Evolutionary conservation across 2,329 filamentous ascomycete species (phyloP), one percentile per base, ranked within the genome.

Genomic region (Rosellinia necatrix): DNA sequence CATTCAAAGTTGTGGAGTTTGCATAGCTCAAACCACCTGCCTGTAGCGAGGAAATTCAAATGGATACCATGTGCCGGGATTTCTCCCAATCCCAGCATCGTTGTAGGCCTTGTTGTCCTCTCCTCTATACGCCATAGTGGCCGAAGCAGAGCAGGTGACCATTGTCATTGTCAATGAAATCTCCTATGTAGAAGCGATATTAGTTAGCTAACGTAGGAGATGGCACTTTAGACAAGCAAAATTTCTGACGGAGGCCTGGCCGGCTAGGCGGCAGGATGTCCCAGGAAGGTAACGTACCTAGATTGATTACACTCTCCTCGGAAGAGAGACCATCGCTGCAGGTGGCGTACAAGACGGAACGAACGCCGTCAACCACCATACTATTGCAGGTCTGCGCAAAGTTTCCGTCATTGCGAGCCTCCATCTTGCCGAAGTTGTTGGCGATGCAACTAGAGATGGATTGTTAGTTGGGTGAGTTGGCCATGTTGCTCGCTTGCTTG

Each of bases 81-180:
- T 30, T 9, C 12, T 27, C 32, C n/a, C 13, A 2, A 15, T 4
- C 21, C 40, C 12, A 29, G 25, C 17, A 17, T 32, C 7, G 24
- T 5, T n/a, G n/a, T n/a, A n/a, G n/a, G n/a, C n/a, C n/a, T n/a
- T n/a, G 8, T 46, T 2, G 10, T 44, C 13, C 15, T 30, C 5
- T 9, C 25, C 32, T 40, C 13, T 56, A 51, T 35, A 25, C 7
- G 13, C 30, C 54, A 19, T 50, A 41, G 34, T 50, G 35, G n/a
- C 44, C 30, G 37, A 60, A 60, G 49, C 54, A 60, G 21, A 22
- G 37, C 17, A 60, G 46, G 46, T 25, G 40, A 12, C 58, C 58
- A 7, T 54, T 37, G 4, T 60, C 47, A 13, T 58, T 58, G 21
- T 53, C 47, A 15, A 58, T 10, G 50, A 60, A 53, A 22, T 44